phyloP scores from a whole-genome alignment of 805 yeast species.

The Candida takata region DNA sequence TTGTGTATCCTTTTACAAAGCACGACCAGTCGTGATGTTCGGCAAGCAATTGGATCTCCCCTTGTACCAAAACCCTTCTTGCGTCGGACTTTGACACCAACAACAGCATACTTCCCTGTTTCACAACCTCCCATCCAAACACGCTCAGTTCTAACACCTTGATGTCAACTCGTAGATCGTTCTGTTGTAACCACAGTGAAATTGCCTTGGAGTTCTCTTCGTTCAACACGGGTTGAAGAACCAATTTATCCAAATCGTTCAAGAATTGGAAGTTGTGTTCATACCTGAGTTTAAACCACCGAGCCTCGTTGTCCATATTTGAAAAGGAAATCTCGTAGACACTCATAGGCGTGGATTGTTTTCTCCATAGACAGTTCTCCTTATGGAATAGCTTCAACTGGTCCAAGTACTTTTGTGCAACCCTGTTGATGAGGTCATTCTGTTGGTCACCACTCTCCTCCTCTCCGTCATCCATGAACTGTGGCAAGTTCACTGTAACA shows the following conservation, averaged over 20 bases:
- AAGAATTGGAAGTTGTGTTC: slow-evolving; percentile 3
- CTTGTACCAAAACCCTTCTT: slow-evolving; percentile 26
- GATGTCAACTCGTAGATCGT: slow-evolving; percentile 7
- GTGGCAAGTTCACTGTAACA: slow-evolving; percentile 24
- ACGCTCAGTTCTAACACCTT: slow-evolving; percentile 19
- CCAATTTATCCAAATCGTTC: neutral
- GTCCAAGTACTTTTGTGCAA: slow-evolving; percentile 11
- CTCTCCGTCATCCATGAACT: slow-evolving; percentile 7
- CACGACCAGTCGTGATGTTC: slow-evolving; percentile 36
- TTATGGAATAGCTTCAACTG: slow-evolving; percentile 12
- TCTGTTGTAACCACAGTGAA: slow-evolving; percentile 7
- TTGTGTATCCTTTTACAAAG: slow-evolving; percentile 20
- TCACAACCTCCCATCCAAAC: slow-evolving; percentile 32
- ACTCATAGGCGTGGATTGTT: slow-evolving; percentile 13
- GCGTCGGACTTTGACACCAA: slow-evolving; percentile 30
- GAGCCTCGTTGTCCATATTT: slow-evolving; percentile 8
- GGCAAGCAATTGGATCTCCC: slow-evolving; percentile 23
- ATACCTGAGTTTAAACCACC: slow-evolving; percentile 5
- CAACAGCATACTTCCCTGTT: slow-evolving; percentile 22
- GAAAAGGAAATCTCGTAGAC: slow-evolving; percentile 12
- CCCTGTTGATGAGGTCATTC: slow-evolving; percentile 5
- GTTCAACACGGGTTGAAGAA: slow-evolving; percentile 1
- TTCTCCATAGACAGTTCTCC: slow-evolving; percentile 20
- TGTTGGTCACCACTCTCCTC: slow-evolving; percentile 4
- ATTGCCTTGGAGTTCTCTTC: slow-evolving; percentile 2